Percentiles rank a stretch among this genome's conserved stretches.
These are phyloP conservation scores for Cantharellus cinnabarinus DNA, from an alignment of 768 basidiomycete species.

Conservation along the genomic window DNA sequence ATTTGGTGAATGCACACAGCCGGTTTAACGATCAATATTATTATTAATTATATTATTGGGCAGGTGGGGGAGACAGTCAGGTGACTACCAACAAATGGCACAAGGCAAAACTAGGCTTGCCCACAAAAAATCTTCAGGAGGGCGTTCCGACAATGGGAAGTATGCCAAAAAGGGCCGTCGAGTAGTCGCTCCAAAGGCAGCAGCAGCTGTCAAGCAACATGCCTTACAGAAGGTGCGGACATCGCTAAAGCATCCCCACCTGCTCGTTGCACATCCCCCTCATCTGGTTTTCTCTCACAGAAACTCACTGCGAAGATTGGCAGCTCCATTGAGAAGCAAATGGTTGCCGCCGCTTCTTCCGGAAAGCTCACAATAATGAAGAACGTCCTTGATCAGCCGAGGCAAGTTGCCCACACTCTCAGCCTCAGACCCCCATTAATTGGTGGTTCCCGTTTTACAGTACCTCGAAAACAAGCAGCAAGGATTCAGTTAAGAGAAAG, in stretches of 20 bases:
- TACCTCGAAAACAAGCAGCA: background rate
- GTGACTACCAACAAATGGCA: slow-evolving; percentile 30
- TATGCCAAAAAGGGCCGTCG: slow-evolving; percentile 63
- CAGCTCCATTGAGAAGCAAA: slow-evolving; percentile 77
- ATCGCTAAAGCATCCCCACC: slow-evolving; percentile 5
- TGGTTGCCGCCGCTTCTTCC: slow-evolving; percentile 70
- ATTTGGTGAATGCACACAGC: too few relatives aligned
- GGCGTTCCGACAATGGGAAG: slow-evolving; percentile 38
- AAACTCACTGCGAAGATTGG: slow-evolving; percentile 78
- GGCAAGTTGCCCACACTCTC: background rate
- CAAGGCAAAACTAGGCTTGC: slow-evolving; percentile 79
- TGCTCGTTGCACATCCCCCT: background rate
- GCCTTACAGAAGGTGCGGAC: slow-evolving; percentile 49
- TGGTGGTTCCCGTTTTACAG: background rate
- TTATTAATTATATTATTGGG: too few relatives aligned
- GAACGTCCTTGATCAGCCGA: slow-evolving; percentile 16
- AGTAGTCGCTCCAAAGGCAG: slow-evolving; percentile 66
- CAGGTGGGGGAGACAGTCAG: too few relatives aligned
- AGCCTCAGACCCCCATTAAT: background rate
- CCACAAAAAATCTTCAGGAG: slow-evolving; percentile 31
- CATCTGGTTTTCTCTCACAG: slow-evolving; percentile 20
- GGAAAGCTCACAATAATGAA: slow-evolving; percentile 92
- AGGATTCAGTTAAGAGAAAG: background rate
- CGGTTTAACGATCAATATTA: too few relatives aligned
- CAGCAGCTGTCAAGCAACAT: slow-evolving; percentile 47